Base-by-base conservation (phyloP, 1,284 basidiomycete genomes). In the Inonotus hispidus region DNA sequence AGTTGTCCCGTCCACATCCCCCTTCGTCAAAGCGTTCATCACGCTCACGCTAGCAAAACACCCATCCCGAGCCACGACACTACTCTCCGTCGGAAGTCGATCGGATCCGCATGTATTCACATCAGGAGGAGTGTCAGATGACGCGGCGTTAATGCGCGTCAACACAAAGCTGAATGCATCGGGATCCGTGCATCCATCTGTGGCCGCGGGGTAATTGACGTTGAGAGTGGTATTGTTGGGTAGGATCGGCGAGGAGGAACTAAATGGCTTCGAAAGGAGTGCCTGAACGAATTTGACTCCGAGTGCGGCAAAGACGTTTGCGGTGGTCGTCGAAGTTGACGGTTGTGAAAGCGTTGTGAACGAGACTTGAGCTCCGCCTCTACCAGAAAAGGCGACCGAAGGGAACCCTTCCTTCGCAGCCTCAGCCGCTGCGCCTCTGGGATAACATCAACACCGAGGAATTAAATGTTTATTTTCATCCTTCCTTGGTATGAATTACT, bases 1-100 rank as follows among this genome's bases (percentile, higher is more conserved):
- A 19, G 70, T 71, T 3, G 65, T 66, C 10, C 76, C 74, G 63
- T 69, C 69, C 35, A 77, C 79, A 68, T 82, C 80, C 41, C 63
- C 66, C 70, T 80, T 79, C 21, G 70, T 77, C 16, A 65, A 72
- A 35, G 76, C 78, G 63, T 78, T 72, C 63, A 80, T 74, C 13
- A 81, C 79, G 58, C 78, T 79, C 43, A 83, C 77, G 55, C 75
- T 78, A 8, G 71, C 75, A 65, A 75, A 75, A 65, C 80, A 82
- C 1, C 77, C 56, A n/a, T 68, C 52, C 8, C 54, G 68, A 16
- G 52, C 63, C 3, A 78, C 69, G 4, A 76, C 75, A 6, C 68
- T 70, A 16, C 67, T 70, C 67, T 81, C 80, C 19, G 70, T 71
- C 0, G 79, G 77, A 25, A 82, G 69, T 38, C 70, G 68, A 37